These are phyloP conservation scores for Arachis monticola DNA, from an alignment of 331 rosid species.

Conservation along the genomic window DNA sequence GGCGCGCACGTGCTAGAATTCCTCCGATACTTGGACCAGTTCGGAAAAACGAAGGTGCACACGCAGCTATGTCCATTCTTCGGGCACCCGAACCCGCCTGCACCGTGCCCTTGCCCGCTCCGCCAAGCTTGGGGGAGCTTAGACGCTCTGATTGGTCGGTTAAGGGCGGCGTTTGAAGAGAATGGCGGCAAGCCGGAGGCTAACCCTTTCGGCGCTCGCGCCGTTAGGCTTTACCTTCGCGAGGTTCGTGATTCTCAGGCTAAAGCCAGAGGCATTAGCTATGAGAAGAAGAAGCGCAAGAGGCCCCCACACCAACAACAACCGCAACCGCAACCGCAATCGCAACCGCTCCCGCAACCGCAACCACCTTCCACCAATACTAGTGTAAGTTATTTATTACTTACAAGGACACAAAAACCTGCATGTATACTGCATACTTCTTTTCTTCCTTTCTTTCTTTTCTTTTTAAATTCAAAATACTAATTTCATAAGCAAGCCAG, in stretches of 20 bases:
- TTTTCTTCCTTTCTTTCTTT: no score
- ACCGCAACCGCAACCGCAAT: background rate
- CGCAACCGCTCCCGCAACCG: background rate
- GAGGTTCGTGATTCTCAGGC: slow-evolving; percentile 85
- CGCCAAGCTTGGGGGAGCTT: slow-evolving; percentile 92
- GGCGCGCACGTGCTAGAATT: slow-evolving; percentile 84
- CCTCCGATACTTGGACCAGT: slow-evolving; percentile 73
- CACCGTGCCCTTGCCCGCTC: slow-evolving; percentile 84
- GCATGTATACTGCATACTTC: slow-evolving; percentile 1
- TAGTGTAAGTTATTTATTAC: slow-evolving; percentile 28
- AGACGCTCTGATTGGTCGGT: slow-evolving; percentile 74
- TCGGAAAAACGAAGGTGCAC: slow-evolving; percentile 82
- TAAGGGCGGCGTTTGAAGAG: slow-evolving; percentile 80
- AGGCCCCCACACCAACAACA: slow-evolving; percentile 42
- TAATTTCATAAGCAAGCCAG: no score
- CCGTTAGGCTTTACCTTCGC: slow-evolving; percentile 74
- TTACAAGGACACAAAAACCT: slow-evolving; percentile 20
- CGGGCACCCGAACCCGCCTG: slow-evolving; percentile 84
- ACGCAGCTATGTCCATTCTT: slow-evolving; percentile 72
- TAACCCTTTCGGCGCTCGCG: slow-evolving; percentile 86
- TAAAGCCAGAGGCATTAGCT: slow-evolving; percentile 78
- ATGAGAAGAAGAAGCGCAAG: slow-evolving; percentile 79
- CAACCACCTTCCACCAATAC: slow-evolving; percentile 25
- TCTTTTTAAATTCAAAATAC: no score
- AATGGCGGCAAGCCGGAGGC: slow-evolving; percentile 81